Conservation (phyloP, 1,284 basidiomycete species). For the Trichosporon asahii region DNA sequence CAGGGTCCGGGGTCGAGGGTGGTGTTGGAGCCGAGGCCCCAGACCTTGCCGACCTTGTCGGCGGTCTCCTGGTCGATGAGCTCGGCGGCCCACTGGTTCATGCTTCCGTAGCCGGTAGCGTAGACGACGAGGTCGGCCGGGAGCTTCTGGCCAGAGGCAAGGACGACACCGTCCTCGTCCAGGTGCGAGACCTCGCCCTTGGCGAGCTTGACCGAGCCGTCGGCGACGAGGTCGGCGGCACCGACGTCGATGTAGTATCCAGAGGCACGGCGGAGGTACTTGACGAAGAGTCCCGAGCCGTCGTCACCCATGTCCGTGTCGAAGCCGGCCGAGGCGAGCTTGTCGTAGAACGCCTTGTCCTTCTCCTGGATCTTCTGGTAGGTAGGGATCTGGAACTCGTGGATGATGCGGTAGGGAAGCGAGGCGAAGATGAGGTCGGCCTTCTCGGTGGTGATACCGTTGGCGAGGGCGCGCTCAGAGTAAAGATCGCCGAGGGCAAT, state of each 20-base stretch:
- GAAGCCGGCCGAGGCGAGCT: slow-evolving; percentile 25
- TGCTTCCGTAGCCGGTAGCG: slow-evolving; percentile 25
- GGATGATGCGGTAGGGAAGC: slow-evolving; percentile 52
- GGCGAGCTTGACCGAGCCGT: slow-evolving; percentile 29
- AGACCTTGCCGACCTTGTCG: slow-evolving; percentile 24
- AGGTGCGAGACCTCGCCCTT: slow-evolving; percentile 28
- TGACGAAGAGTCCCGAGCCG: slow-evolving; percentile 24
- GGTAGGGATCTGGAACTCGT: slow-evolving; percentile 57
- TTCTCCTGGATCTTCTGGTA: slow-evolving; percentile 34
- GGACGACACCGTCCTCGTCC: slow-evolving; percentile 22
- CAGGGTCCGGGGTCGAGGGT: slow-evolving; percentile 23
- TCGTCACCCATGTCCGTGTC: slow-evolving; percentile 29
- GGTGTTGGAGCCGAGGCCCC: slow-evolving; percentile 22
- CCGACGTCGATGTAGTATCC: slow-evolving; percentile 28
- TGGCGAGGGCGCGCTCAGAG: slow-evolving; percentile 58
- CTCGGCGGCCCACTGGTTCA: slow-evolving; percentile 23
- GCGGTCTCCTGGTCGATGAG: slow-evolving; percentile 22
- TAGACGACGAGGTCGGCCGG: slow-evolving; percentile 24
- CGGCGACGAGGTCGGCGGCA: slow-evolving; percentile 26
- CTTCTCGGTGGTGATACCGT: slow-evolving; percentile 56
- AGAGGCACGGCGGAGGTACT: slow-evolving; percentile 24
- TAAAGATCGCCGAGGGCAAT: slow-evolving; percentile 55
- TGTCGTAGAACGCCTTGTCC: slow-evolving; percentile 21
- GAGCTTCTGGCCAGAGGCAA: slow-evolving; percentile 16
- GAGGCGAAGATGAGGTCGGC: slow-evolving; percentile 54